Conservation (phyloP, 1,284 basidiomycete genomes). For the Calocybe gambosa region DNA sequence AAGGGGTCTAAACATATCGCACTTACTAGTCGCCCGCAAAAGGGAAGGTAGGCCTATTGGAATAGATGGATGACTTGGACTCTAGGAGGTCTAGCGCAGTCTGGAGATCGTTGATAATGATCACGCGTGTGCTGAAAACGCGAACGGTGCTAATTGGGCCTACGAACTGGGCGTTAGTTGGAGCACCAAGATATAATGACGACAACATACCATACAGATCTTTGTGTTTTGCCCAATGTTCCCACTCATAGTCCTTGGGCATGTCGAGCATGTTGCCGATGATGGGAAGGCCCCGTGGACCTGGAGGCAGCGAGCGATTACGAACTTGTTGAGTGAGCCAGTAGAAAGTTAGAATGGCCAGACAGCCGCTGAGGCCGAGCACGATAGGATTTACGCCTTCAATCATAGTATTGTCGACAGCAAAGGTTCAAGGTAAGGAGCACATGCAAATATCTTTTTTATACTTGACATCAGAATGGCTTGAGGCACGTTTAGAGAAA, state of each 20-base stretch:
- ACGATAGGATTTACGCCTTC: slow-evolving; percentile 4
- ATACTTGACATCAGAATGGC: too few relatives aligned
- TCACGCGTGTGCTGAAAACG: slow-evolving; percentile 9
- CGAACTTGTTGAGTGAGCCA: slow-evolving; percentile 6
- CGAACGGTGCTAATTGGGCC: slow-evolving; percentile 15
- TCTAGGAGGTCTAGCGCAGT: slow-evolving; percentile 14
- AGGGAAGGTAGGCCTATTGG: slow-evolving; percentile 13
- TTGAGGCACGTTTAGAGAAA: too few relatives aligned
- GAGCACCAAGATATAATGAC: background rate
- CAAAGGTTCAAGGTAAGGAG: background rate
- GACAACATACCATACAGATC: slow-evolving; percentile 11
- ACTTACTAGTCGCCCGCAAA: slow-evolving; percentile 15
- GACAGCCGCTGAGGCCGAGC: slow-evolving; percentile 4
- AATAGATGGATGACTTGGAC: slow-evolving; percentile 15
- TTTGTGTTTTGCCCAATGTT: slow-evolving; percentile 14
- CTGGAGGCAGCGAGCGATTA: slow-evolving; percentile 6
- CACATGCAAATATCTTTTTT: too few relatives aligned
- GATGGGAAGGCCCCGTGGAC: slow-evolving; percentile 7
- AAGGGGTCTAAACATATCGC: background rate
- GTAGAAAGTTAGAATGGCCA: slow-evolving; percentile 6
- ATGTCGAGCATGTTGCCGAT: slow-evolving; percentile 15
- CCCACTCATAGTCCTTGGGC: slow-evolving; percentile 13
- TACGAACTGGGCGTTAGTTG: background rate
- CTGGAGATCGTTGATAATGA: slow-evolving; percentile 15
- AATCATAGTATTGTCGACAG: slow-evolving; percentile 2